Evolutionary conservation across 1,284 basidiomycete species (phyloP).

Genomic region (Cryptococcus sp.): DNA sequence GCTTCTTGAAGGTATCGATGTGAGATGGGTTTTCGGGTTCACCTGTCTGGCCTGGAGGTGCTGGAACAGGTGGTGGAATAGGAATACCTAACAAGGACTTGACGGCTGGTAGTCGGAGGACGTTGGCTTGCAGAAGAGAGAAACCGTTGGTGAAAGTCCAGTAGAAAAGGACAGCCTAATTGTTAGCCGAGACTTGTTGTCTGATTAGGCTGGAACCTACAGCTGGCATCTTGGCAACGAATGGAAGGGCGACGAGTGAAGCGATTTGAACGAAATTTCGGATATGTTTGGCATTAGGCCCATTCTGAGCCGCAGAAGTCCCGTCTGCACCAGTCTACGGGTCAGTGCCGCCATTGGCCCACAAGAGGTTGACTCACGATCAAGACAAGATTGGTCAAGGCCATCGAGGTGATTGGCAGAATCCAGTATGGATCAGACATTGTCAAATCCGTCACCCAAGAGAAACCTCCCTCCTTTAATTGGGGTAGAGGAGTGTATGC

Average conservation of each 20-base stretch:
- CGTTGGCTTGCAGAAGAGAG: conserved; percentile 52
- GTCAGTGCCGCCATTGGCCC: conserved; percentile 50
- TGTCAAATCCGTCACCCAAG: conserved; percentile 73
- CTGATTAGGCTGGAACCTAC: conserved; percentile 11
- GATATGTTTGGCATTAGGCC: conserved; percentile 53
- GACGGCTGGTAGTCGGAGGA: conserved; percentile 39
- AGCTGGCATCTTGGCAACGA: conserved; percentile 58
- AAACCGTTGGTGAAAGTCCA: conserved; percentile 55
- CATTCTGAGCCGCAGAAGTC: conserved; percentile 30
- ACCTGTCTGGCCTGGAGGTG: conserved; percentile 20
- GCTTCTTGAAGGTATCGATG: conserved; percentile 17
- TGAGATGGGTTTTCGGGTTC: conserved; percentile 14
- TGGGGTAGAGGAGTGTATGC: conserved; percentile 67
- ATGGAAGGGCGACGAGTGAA: conserved; percentile 57
- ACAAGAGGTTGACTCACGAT: conserved; percentile 52
- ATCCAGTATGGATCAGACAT: conserved; percentile 71
- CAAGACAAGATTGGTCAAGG: conserved; percentile 67
- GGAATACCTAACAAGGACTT: conserved; percentile 44
- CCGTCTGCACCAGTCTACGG: conserved; percentile 59
- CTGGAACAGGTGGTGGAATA: conserved; percentile 21
- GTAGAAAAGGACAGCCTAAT: conserved; percentile 54
- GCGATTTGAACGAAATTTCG: conserved; percentile 68
- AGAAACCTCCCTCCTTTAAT: conserved; percentile 71
- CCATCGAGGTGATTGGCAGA: conserved; percentile 64
- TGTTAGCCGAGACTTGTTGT: not conserved